Percentiles rank a stretch among this genome's conserved stretches.
These are phyloP conservation scores for Monilinia laxa DNA, from an alignment of 2,329 filamentous ascomycete species.

Conservation along the genomic window DNA sequence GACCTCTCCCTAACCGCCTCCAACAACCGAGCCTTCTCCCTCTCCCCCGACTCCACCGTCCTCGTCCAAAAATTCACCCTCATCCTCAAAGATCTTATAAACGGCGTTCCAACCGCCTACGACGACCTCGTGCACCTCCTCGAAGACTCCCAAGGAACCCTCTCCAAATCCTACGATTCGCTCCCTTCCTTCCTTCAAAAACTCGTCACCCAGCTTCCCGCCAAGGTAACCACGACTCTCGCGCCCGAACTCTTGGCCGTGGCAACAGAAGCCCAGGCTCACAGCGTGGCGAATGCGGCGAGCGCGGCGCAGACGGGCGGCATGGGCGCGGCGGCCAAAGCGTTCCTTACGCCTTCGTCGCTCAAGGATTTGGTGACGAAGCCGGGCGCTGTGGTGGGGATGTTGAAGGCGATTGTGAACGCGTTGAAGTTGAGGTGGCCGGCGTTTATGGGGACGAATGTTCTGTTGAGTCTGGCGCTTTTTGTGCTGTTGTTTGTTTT, in stretches of 20 bases:
- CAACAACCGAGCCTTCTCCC: constrained; percentile 81
- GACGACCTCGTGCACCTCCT: constrained; percentile 71
- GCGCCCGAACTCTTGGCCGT: constrained; percentile 81
- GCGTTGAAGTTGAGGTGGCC: constrained; percentile 87
- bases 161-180: constrained; percentile 60
- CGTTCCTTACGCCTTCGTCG: constrained; percentile 67
- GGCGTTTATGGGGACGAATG: constrained; percentile 85
- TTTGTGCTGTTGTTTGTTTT: constrained; percentile 85
- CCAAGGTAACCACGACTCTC: constrained; percentile 73
- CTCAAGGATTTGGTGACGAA: constrained; percentile 80
- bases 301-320: constrained; percentile 32
- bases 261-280: constrained; percentile 66
- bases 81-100: constrained; percentile 87
- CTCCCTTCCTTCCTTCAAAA: constrained; percentile 81
- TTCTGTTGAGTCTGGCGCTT: constrained; percentile 83
- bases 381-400: constrained; percentile 78
- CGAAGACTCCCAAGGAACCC: constrained; percentile 60
- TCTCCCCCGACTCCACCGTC: constrained; percentile 81
- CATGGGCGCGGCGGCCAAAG: constrained; percentile 59
- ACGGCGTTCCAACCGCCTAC: constrained; percentile 91
- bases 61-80: constrained; percentile 82
- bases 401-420: constrained; percentile 87
- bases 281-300: constrained; percentile 26
- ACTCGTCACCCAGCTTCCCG: constrained; percentile 78
- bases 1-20: constrained; percentile 78